A percentile compares a stretch with the other conserved stretches of the same genome.
Conservation (phyloP, 805 yeast species). For the Pichia thaimueangensis region DNA sequence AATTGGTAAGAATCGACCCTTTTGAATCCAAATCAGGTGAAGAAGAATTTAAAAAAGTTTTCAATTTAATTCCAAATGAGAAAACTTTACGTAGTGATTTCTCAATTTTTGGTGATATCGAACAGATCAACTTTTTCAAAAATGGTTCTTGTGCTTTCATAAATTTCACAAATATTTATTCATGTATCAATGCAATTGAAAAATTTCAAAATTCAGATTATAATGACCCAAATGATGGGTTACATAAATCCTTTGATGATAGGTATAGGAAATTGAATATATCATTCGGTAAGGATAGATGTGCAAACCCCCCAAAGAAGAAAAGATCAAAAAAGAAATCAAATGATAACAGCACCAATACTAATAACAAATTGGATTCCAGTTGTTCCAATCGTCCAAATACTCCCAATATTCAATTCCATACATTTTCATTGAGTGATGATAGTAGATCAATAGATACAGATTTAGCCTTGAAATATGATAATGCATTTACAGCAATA, state of each 20-base stretch:
- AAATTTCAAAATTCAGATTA: constrained; percentile 30
- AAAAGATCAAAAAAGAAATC: constrained; percentile 33
- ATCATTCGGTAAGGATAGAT: constrained; percentile 65
- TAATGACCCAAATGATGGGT: constrained; percentile 31
- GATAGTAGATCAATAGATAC: constrained; percentile 10
- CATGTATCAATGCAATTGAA: constrained; percentile 60
- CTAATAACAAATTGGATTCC: background rate
- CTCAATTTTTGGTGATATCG: constrained; percentile 59
- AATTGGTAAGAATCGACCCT: constrained; percentile 8
- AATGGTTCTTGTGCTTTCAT: constrained; percentile 71
- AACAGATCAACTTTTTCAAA: constrained; percentile 66
- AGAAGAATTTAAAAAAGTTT: constrained; percentile 1
- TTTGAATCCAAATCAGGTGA: background rate
- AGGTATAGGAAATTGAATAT: constrained; percentile 52
- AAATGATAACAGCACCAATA: background rate
- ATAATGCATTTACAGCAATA: constrained; percentile 12
- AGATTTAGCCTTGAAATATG: constrained; percentile 9
- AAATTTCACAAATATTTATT: constrained; percentile 56
- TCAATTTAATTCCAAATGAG: constrained; percentile 37
- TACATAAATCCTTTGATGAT: constrained; percentile 35
- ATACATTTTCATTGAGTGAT: background rate
- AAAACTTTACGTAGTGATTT: constrained; percentile 53
- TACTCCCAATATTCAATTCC: constrained; percentile 1
- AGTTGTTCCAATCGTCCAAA: background rate
- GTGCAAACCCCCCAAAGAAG: constrained; percentile 65